Conservation (phyloP, 345 rosid species). For the Noccaea bulbosa region DNA sequence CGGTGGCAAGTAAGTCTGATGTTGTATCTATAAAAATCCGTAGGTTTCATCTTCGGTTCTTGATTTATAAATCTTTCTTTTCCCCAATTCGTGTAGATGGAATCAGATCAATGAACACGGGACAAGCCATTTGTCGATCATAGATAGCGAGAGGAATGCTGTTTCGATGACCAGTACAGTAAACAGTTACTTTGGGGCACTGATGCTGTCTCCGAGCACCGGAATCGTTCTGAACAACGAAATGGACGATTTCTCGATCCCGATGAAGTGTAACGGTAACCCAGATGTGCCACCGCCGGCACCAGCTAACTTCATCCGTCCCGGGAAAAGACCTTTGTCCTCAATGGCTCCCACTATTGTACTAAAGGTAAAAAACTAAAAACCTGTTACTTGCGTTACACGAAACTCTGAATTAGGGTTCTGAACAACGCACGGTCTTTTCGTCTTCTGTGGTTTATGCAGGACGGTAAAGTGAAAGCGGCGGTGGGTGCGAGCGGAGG, state of each 20-base stretch:
- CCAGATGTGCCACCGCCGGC: constrained; percentile 50
- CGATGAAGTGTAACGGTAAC: neutral
- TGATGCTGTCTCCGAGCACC: constrained; percentile 49
- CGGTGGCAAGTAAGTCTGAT: too few relatives aligned
- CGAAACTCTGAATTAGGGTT: constrained; percentile 8
- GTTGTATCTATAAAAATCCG: too few relatives aligned
- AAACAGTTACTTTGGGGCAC: constrained; percentile 53
- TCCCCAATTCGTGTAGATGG: constrained; percentile 46
- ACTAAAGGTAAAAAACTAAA: constrained; percentile 46
- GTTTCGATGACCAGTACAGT: constrained; percentile 57
- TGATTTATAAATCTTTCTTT: neutral
- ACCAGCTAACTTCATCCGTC: constrained; percentile 58
- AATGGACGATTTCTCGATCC: constrained; percentile 65
- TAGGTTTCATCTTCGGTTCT: too few relatives aligned
- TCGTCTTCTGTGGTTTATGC: neutral
- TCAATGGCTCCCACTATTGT: constrained; percentile 72
- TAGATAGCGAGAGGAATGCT: constrained; percentile 51
- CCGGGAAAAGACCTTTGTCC: constrained; percentile 67
- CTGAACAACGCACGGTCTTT: neutral
- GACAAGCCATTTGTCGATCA: constrained; percentile 54
- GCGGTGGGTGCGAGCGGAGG: constrained; percentile 74
- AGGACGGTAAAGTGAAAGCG: constrained; percentile 60
- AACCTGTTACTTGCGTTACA: constrained; percentile 3
- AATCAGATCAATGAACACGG: constrained; percentile 56
- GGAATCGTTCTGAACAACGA: constrained; percentile 62